Conservation (phyloP, 164 flowering plant species). For the Houttuynia cordata region DNA sequence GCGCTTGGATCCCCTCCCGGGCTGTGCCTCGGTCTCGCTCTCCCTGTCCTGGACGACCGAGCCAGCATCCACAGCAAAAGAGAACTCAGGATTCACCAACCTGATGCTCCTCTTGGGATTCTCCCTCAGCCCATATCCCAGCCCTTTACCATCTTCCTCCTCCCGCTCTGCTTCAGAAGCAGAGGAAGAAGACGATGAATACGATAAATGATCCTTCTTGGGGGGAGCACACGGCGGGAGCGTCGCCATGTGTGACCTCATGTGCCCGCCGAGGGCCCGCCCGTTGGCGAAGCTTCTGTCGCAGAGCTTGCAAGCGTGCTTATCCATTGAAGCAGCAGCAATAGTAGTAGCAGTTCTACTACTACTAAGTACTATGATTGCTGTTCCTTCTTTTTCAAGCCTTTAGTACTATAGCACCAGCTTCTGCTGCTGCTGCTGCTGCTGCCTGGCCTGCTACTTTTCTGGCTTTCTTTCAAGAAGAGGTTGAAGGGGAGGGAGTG, state of each 20-base stretch:
- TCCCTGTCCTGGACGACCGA: slow-evolving; percentile 51
- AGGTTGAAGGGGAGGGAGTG: slow-evolving; percentile 8
- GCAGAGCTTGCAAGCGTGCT: slow-evolving; percentile 71
- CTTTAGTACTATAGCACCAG: too few relatives aligned
- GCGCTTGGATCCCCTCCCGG: slow-evolving; percentile 39
- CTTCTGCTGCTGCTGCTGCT: slow-evolving; percentile 3
- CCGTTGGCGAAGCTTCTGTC: slow-evolving; percentile 61
- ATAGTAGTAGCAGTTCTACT: slow-evolving; percentile 1
- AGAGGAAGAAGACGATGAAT: slow-evolving; percentile 15
- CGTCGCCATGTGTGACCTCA: slow-evolving; percentile 70
- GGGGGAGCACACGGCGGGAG: slow-evolving; percentile 10
- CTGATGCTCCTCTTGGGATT: slow-evolving; percentile 53
- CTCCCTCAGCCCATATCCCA: slow-evolving; percentile 47
- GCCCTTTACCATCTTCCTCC: slow-evolving; percentile 8
- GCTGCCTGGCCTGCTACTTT: not conserved
- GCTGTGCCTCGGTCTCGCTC: slow-evolving; percentile 60
- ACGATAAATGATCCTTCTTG: slow-evolving; percentile 19
- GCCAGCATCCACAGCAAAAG: slow-evolving; percentile 30
- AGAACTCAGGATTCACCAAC: slow-evolving; percentile 48
- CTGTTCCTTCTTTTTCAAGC: not conserved
- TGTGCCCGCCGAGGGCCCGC: slow-evolving; percentile 88
- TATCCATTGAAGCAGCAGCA: slow-evolving; percentile 9
- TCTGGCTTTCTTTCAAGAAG: not conserved
- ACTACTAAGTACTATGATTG: not conserved
- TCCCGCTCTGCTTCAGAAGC: slow-evolving; percentile 20